phyloP scores from a whole-genome alignment of 176 grass and related monocot species.

The Oryza brachyantha region DNA sequence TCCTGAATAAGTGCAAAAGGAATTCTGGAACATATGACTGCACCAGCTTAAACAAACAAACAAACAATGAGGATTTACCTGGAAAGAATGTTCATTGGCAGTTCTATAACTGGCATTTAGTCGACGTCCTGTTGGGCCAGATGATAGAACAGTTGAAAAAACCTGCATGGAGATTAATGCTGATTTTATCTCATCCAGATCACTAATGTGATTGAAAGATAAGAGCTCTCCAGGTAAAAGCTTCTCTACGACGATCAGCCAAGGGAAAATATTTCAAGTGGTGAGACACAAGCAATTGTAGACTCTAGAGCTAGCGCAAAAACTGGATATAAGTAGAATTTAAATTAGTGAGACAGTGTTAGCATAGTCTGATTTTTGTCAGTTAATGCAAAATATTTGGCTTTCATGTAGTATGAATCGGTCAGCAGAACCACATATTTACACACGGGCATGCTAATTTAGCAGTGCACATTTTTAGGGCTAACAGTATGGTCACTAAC shows the following conservation, averaged over 20 bases:
- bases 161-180: constrained; percentile 47
- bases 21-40: constrained; percentile 2
- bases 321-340: neutral
- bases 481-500: neutral
- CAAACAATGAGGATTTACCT: constrained; percentile 48
- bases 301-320: neutral
- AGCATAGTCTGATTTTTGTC: neutral
- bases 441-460: neutral
- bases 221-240: constrained; percentile 3
- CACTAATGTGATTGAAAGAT: neutral
- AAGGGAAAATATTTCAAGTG: neutral
- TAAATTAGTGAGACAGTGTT: neutral
- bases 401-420: constrained; percentile 15
- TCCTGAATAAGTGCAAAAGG: constrained; percentile 50
- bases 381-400: constrained; percentile 11
- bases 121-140: constrained; percentile 61
- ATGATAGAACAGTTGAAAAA: constrained; percentile 74
- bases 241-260: neutral
- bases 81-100: constrained; percentile 68
- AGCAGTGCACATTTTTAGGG: neutral
- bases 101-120: constrained; percentile 92
- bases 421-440: neutral
- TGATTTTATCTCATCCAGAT: constrained; percentile 1
- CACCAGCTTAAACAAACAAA: neutral
- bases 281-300: constrained; percentile 19